Evolutionary conservation across 805 yeast genomes (phyloP).

Genomic region (Cyberlindnera amylophila): DNA sequence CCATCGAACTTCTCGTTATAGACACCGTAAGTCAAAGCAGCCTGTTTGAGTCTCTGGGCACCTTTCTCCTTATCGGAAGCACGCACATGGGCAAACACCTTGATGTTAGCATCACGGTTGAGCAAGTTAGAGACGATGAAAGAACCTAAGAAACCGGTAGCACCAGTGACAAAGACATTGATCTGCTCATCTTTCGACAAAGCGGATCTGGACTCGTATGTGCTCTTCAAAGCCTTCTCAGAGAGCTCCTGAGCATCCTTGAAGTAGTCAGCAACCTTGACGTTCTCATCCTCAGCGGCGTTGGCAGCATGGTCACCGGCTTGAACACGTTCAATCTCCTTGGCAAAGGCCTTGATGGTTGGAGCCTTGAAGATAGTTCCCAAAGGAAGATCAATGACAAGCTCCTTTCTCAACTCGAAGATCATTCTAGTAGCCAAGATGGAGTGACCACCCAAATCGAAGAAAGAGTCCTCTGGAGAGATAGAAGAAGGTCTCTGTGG

Average conservation of each 20-base stretch:
- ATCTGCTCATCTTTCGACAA: constrained; percentile 35
- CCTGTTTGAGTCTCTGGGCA: constrained; percentile 64
- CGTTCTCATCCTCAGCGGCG: constrained; percentile 33
- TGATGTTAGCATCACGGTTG: constrained; percentile 49
- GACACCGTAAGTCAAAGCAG: constrained; percentile 76
- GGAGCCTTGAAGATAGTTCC: constrained; percentile 90
- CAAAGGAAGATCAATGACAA: constrained; percentile 79
- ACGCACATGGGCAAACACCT: constrained; percentile 85
- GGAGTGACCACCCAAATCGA: constrained; percentile 97
- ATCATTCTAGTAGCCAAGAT: constrained; percentile 96
- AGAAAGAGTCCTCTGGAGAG: constrained; percentile 81
- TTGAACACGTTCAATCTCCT: constrained; percentile 57
- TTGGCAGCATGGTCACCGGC: constrained; percentile 46
- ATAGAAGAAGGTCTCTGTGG: constrained; percentile 82
- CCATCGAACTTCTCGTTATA: constrained; percentile 52
- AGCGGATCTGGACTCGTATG: constrained; percentile 42
- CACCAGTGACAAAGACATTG: constrained; percentile 87
- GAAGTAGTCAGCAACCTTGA: constrained; percentile 46
- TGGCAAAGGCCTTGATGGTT: constrained; percentile 74
- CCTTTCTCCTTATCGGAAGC: constrained; percentile 70
- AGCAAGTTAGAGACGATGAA: constrained; percentile 78
- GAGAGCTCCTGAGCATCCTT: constrained; percentile 66
- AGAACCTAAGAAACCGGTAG: constrained; percentile 94
- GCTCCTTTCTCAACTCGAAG: constrained; percentile 76
- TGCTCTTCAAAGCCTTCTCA: constrained; percentile 35